phyloP scores from a whole-genome alignment of 2,329 filamentous ascomycete species.

The Xylariomycetidae sp. region DNA sequence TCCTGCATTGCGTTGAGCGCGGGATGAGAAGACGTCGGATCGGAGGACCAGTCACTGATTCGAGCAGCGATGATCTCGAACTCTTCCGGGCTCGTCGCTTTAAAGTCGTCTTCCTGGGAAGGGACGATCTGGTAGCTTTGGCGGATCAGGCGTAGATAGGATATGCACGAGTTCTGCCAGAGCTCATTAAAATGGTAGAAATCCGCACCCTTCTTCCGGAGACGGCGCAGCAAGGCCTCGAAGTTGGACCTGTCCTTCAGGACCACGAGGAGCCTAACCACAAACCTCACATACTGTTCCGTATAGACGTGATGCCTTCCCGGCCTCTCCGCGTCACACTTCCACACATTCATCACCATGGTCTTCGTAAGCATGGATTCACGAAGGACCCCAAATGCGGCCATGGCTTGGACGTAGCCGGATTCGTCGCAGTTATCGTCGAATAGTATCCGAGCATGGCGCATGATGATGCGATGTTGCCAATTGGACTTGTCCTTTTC shows the following conservation, averaged over 20 bases:
- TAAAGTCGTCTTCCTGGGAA: slow-evolving; percentile 51
- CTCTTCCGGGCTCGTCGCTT: slow-evolving; percentile 47
- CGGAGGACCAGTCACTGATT: slow-evolving; percentile 50
- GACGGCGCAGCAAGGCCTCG: slow-evolving; percentile 71
- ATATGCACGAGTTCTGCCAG: slow-evolving; percentile 52
- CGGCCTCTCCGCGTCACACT: slow-evolving; percentile 77
- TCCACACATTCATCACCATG: slow-evolving; percentile 93
- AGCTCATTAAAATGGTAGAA: slow-evolving; percentile 59
- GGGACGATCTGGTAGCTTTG: slow-evolving; percentile 41
- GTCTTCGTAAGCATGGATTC: slow-evolving; percentile 83
- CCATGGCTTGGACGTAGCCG: slow-evolving; percentile 60
- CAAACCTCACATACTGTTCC: slow-evolving; percentile 78
- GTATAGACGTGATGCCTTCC: slow-evolving; percentile 92
- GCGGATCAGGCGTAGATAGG: slow-evolving; percentile 51
- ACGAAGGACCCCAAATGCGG: slow-evolving; percentile 72
- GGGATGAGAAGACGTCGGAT: slow-evolving; percentile 31
- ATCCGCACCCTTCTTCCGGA: slow-evolving; percentile 78
- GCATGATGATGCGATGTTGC: slow-evolving; percentile 87
- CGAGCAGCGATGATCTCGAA: slow-evolving; percentile 53
- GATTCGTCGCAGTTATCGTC: slow-evolving; percentile 39
- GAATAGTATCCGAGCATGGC: slow-evolving; percentile 58
- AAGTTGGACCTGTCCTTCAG: slow-evolving; percentile 71
- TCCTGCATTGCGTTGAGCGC: slow-evolving; percentile 54
- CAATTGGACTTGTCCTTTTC: slow-evolving; percentile 88
- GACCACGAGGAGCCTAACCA: slow-evolving; percentile 68